Evolutionary conservation across 2,329 filamentous ascomycete genomes (phyloP), one percentile per base, ranked within the genome.

Genomic region (Botrytis hyacinthi): DNA sequence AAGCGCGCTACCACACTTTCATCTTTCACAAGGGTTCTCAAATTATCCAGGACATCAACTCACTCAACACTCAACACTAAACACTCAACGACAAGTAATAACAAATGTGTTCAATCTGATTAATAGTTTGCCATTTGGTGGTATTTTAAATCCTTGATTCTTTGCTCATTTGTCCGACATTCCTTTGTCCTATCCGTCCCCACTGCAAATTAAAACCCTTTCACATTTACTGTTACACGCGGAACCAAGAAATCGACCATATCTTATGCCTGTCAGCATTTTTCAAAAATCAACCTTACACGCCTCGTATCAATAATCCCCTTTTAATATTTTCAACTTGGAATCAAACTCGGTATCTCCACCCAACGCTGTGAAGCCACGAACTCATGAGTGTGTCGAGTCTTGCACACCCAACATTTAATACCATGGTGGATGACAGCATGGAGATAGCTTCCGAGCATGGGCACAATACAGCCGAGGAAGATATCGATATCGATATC

Each of bases 401-500:
- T 37, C 61, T 74, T 70, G 54, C 60, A 73, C 22, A 54, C 32
- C 60, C 61, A 60, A 44, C 46, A 44, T 57, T 68, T 40, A 44
- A 73, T 71, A 74, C 65, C 7, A 81, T 81, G 80, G 78, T 81
- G 65, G 84, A 85, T 73, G 84, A 86, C 71, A 83, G 78, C 72
- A 89, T 89, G 87, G 87, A 89, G 75, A 83, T 90, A 78, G 83
- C 87, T 78, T 83, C 86, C 60, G 84, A 85, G 37, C 78, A 81
- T 73, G 84, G 82, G 65, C 81, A 78, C 35, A 75, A 78, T 69
- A 77, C 74, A 66, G 79, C 80, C 61, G 85, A 87, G 71, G 84
- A 83, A 70, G 86, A 89, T 72, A 86, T 87, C 72, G 87, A 89
- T 73, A 88, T 91, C 74, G 89, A 91, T 76, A 84, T 91, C 74